These are phyloP conservation scores for Polytrichum commune DNA, from an alignment of 225 moss, liverwort and hornwort species.

Conservation along the genomic window DNA sequence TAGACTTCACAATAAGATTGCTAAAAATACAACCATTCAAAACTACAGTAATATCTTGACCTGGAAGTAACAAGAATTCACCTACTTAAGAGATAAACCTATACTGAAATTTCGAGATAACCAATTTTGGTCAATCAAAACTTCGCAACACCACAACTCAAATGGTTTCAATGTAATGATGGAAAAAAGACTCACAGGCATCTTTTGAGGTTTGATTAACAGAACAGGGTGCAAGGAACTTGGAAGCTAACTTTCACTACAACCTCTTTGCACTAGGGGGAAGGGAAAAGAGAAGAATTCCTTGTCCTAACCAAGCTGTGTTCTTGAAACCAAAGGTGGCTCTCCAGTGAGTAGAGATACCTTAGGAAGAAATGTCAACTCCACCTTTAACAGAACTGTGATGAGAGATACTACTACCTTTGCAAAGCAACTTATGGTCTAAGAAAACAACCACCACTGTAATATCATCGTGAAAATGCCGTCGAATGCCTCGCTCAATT, in stretches of 20 bases:
- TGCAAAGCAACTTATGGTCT: constrained; percentile 39
- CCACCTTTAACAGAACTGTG: constrained; percentile 45
- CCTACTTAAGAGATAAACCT: too few species aligned
- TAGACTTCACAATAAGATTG: too few species aligned
- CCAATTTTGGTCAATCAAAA: too few species aligned
- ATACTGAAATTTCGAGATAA: too few species aligned
- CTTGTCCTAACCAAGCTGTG: background rate
- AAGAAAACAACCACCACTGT: constrained; percentile 50
- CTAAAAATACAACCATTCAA: too few species aligned
- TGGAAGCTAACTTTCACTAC: constrained; percentile 4
- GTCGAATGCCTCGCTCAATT: constrained; percentile 80
- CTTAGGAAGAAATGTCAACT: constrained; percentile 35
- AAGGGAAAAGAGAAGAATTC: background rate
- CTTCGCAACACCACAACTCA: constrained; percentile 18
- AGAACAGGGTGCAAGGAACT: constrained; percentile 10
- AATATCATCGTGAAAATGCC: constrained; percentile 77
- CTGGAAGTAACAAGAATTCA: too few species aligned
- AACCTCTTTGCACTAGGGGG: background rate
- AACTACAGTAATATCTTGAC: too few species aligned
- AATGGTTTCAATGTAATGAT: constrained; percentile 32
- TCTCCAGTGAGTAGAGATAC: constrained; percentile 3
- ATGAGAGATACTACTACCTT: constrained; percentile 28
- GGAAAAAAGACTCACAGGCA: constrained; percentile 15
- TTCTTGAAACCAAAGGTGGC: too few species aligned
- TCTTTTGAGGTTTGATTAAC: constrained; percentile 16